These are phyloP conservation scores for Selaginella tamariscina DNA, from an alignment of 75 land plant species.

Conservation along the genomic window DNA sequence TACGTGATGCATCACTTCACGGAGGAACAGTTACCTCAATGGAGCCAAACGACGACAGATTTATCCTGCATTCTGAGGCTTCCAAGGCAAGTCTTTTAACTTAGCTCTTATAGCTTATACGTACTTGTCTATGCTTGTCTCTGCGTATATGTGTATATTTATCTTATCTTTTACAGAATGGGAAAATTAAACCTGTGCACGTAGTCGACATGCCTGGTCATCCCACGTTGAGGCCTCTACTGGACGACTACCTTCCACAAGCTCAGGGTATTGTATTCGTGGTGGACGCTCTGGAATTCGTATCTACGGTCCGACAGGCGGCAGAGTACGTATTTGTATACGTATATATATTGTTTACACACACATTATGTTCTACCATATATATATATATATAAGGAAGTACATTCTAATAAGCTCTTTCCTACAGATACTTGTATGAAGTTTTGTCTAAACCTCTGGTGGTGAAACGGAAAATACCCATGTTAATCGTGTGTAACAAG, in stretches of 20 bases:
- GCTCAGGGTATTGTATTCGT: conserved; percentile 78
- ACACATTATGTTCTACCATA: background rate
- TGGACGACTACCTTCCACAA: conserved; percentile 76
- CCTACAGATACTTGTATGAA: conserved; percentile 81
- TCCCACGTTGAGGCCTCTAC: conserved; percentile 57
- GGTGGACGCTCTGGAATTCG: conserved; percentile 88
- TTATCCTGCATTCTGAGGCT: conserved; percentile 62
- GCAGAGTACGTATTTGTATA: conserved; percentile 56
- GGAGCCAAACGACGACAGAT: conserved; percentile 86
- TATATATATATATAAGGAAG: background rate
- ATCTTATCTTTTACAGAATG: conserved; percentile 41
- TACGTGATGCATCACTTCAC: conserved; percentile 83
- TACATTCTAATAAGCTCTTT: conserved; percentile 9
- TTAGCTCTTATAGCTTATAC: background rate
- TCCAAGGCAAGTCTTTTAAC: conserved; percentile 42
- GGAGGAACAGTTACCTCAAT: conserved; percentile 95
- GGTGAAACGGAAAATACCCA: conserved; percentile 72
- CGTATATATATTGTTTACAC: background rate
- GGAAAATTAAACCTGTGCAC: conserved; percentile 73
- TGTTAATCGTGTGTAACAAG: conserved; percentile 80
- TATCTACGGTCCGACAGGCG: conserved; percentile 56
- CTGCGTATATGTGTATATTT: too few species aligned
- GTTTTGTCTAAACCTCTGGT: conserved; percentile 64
- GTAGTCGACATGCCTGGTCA: conserved; percentile 93
- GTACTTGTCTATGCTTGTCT: background rate